Evolutionary conservation across 2,329 filamentous ascomycete genomes (phyloP), one percentile per base, ranked within the genome.

Genomic region (Diaporthe humulicola): DNA sequence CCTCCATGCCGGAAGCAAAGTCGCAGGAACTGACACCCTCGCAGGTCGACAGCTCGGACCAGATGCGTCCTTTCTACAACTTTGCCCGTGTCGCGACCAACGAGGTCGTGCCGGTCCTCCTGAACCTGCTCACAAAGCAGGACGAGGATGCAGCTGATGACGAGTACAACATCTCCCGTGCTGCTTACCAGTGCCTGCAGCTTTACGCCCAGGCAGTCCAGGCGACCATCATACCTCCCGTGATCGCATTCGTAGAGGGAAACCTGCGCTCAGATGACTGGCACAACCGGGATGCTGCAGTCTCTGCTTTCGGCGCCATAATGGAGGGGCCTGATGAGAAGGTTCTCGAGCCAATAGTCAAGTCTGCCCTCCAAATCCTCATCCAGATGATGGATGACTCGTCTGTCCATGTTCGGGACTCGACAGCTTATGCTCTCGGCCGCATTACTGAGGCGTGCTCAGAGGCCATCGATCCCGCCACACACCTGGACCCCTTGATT

Each of bases 251-350:
- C 81, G 96, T 99, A 70, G 97, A 99, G 88, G 89, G 90, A 80
- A 96, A 98, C 86, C 90, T 99, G 69, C 93, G 95, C 78, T 91
- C 91, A 75, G 95, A 98, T 73, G 95, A 98, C 85, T 99, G 97
- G 97, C 96, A 97, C 84, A 91, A 93, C 84, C 92, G 97, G 80
- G 97, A 99, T 86, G 97, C 97, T 71, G 96, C 97, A 69, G 97
- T 99, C 42, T 98, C 97, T 75, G 96, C 97, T 25, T 98, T 99
- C 79, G 97, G 97, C 77, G 97, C 96, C 78, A 98, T 99, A 80
- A 98, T 99, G 96, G 97, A 99, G 82, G 97, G 97, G 36, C 97
- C 97, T 1, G 97, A 98, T 75, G 94, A 98, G 84, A 95, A 94
- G 86, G 92, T 96, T 67, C 88, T 99, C 70, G 95, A 98, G 80